Percentiles rank a stretch among this genome's conserved stretches.
These are phyloP conservation scores for Stromatinia cepivora DNA, from an alignment of 2,329 filamentous ascomycete species.

Conservation along the genomic window DNA sequence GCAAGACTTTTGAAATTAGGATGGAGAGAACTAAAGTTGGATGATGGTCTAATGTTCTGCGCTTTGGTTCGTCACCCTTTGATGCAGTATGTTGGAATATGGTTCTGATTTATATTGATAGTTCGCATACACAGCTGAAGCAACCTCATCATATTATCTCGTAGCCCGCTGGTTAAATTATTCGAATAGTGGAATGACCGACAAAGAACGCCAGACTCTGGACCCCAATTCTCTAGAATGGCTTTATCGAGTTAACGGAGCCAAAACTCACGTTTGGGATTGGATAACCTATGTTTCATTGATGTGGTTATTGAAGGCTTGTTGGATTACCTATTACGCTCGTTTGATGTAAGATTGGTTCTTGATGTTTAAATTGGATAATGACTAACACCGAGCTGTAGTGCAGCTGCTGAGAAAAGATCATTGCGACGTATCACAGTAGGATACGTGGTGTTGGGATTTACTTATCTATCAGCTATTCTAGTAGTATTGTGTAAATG, in stretches of 20 bases:
- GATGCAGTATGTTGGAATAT: background rate
- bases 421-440: constrained; percentile 12
- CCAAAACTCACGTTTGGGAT: constrained; percentile 14
- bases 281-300: constrained; percentile 17
- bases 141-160: constrained; percentile 5
- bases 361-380: background rate
- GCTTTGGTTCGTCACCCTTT: background rate
- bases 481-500: constrained; percentile 17
- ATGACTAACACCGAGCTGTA: background rate
- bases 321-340: constrained; percentile 15
- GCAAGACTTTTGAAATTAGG: constrained; percentile 7
- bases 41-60: constrained; percentile 15
- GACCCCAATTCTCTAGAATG: constrained; percentile 18
- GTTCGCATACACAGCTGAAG: constrained; percentile 17
- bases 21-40: constrained; percentile 6
- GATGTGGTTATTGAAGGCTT: constrained; percentile 15
- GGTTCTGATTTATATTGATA: constrained; percentile 5
- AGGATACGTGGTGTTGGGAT: constrained; percentile 4
- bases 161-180: constrained; percentile 3
- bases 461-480: constrained; percentile 15
- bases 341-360: background rate
- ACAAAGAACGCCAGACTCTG: background rate
- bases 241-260: constrained; percentile 14
- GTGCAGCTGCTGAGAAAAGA: background rate
- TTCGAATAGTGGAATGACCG: constrained; percentile 17